Conservation (phyloP, 148 eudicot genomes). For the Camellia sinensis region DNA sequence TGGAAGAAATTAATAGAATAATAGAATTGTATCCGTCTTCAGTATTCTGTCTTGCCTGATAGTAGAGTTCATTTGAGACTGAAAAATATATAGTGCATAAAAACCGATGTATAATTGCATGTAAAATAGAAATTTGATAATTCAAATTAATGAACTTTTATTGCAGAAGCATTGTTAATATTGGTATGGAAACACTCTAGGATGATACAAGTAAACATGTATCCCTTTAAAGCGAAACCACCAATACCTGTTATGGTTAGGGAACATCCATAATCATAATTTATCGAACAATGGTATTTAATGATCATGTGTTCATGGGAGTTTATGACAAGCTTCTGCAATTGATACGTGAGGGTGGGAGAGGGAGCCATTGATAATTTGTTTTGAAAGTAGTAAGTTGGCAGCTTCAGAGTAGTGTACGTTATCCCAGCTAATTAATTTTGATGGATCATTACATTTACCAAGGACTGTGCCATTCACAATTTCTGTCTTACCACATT, state of each 20-base stretch:
- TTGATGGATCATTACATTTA: conserved; percentile 28
- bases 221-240: background rate
- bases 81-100: too few species aligned
- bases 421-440: conserved; percentile 41
- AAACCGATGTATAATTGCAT: too few species aligned
- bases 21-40: too few species aligned
- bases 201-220: background rate
- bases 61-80: too few species aligned
- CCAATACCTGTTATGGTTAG: background rate
- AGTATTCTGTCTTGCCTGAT: too few species aligned
- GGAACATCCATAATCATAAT: background rate
- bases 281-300: too few species aligned
- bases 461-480: conserved; percentile 25
- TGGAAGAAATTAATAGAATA: too few species aligned
- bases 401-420: conserved; percentile 49
- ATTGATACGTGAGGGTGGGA: conserved; percentile 38
- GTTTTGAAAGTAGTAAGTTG: conserved; percentile 22
- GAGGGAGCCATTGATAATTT: conserved; percentile 29
- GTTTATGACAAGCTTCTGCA: conserved; percentile 27
- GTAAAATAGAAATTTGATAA: background rate
- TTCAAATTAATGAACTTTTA: background rate
- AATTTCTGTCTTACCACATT: conserved; percentile 3
- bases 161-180: background rate
- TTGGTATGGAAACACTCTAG: background rate
- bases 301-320: background rate